A percentile compares a stretch with the other conserved stretches of the same genome.
phyloP scores from a whole-genome alignment of 1,284 basidiomycete species.

The Cutaneotrichosporon cutaneum region DNA sequence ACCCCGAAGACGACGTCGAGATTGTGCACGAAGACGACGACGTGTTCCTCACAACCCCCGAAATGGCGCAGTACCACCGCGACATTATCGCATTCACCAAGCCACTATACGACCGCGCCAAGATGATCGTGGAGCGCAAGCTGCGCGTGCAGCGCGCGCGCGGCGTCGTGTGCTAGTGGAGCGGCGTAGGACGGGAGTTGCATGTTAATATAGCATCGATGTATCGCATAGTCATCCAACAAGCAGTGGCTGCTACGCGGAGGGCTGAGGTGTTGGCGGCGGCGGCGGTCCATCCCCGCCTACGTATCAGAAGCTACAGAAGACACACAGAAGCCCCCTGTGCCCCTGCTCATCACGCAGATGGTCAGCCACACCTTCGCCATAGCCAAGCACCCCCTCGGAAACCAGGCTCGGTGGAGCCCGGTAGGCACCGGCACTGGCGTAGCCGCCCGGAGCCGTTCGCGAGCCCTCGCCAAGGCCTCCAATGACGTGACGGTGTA shows the following conservation, averaged over 20 bases:
- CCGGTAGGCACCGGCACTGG: too few species aligned
- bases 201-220: background rate
- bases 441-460: too few species aligned
- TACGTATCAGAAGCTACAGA: too few species aligned
- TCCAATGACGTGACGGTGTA: too few species aligned
- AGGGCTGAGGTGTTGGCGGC: background rate
- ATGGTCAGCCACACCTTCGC: too few species aligned
- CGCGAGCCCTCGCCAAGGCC: too few species aligned
- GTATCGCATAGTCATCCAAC: background rate
- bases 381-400: too few species aligned
- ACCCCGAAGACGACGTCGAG: background rate
- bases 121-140: background rate
- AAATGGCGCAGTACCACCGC: conserved; percentile 2
- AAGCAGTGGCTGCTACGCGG: too few species aligned
- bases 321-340: too few species aligned
- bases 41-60: background rate
- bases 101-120: conserved; percentile 6
- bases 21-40: too few species aligned
- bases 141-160: background rate
- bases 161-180: background rate
- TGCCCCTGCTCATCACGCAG: too few species aligned
- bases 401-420: too few species aligned
- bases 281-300: background rate
- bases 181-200: background rate
- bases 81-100: conserved; percentile 1